phyloP scores from a whole-genome alignment of 2,329 filamentous ascomycete species.

The Kalaharituber pfeilii region DNA sequence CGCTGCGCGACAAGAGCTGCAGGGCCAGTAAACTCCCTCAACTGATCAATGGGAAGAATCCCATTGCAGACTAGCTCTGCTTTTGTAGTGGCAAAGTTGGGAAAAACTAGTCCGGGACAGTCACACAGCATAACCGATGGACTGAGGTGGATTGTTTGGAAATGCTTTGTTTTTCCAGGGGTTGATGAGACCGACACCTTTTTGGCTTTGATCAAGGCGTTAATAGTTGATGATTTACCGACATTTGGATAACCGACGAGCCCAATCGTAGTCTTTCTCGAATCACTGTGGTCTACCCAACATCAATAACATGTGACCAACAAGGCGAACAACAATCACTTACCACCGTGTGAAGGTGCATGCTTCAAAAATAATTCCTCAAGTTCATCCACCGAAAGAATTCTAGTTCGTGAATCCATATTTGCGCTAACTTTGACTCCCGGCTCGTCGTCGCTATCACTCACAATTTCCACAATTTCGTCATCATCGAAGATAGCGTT shows the following conservation, averaged over 20 bases:
- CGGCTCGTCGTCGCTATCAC: conserved; percentile 20
- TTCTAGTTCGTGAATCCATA: conserved; percentile 43
- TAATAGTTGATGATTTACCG: conserved; percentile 97
- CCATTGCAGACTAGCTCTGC: conserved; percentile 92
- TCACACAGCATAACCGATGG: conserved; percentile 84
- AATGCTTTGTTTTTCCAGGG: conserved; percentile 97
- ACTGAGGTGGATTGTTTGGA: conserved; percentile 91
- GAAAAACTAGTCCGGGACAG: conserved; percentile 95
- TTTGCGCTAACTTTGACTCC: conserved; percentile 17
- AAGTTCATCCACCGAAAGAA: conserved; percentile 81
- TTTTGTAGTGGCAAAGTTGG: conserved; percentile 93
- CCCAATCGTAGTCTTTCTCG: conserved; percentile 67
- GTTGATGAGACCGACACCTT: conserved; percentile 97
- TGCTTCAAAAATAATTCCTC: conserved; percentile 75
- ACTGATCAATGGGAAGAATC: conserved; percentile 86
- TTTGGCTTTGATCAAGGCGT: conserved; percentile 93
- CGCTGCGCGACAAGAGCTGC: conserved; percentile 64
- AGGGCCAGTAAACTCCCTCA: conserved; percentile 81
- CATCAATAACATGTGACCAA: background rate
- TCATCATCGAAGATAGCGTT: conserved; percentile 6
- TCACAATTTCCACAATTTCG: conserved; percentile 6
- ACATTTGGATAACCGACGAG: conserved; percentile 97
- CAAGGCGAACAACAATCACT: conserved; percentile 20
- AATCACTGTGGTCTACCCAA: conserved; percentile 5
- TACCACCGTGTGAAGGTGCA: conserved; percentile 43